Conservation (phyloP, 2,329 filamentous ascomycete species). For the Pleoardoris graminearum region DNA sequence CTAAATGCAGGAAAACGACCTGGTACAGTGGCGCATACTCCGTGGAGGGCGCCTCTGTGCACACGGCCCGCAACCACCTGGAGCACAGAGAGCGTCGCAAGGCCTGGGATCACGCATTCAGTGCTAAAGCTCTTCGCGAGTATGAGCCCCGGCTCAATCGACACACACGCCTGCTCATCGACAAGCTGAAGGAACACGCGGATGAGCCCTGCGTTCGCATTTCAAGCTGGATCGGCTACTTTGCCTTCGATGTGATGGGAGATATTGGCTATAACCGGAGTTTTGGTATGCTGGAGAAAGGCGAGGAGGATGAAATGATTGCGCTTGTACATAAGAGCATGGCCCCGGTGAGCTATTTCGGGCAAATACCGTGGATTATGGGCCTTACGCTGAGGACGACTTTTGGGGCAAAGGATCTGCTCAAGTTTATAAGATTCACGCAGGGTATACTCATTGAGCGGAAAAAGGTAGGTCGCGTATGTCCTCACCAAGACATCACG, state of each 20-base stretch:
- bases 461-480: slow-evolving; percentile 22
- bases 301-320: slow-evolving; percentile 33
- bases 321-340: slow-evolving; percentile 31
- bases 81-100: slow-evolving; percentile 37
- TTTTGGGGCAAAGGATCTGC: slow-evolving; percentile 24
- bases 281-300: slow-evolving; percentile 44
- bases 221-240: slow-evolving; percentile 44
- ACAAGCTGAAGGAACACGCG: slow-evolving; percentile 26
- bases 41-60: slow-evolving; percentile 27
- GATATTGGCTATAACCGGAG: slow-evolving; percentile 50
- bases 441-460: slow-evolving; percentile 29
- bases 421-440: slow-evolving; percentile 33
- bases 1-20: slow-evolving; percentile 34
- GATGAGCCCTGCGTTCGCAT: slow-evolving; percentile 27
- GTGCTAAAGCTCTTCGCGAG: slow-evolving; percentile 37
- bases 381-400: slow-evolving; percentile 21
- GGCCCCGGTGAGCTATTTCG: slow-evolving; percentile 23
- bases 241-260: slow-evolving; percentile 56
- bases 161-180: slow-evolving; percentile 32
- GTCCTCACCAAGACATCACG: not conserved
- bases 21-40: slow-evolving; percentile 30
- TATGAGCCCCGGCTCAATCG: slow-evolving; percentile 42
- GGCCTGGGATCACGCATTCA: slow-evolving; percentile 41
- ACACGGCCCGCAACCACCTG: slow-evolving; percentile 33
- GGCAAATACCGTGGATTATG: slow-evolving; percentile 29